Evolutionary conservation across 1,284 basidiomycete species (phyloP).

Genomic region (Cryptococcus sp.): DNA sequence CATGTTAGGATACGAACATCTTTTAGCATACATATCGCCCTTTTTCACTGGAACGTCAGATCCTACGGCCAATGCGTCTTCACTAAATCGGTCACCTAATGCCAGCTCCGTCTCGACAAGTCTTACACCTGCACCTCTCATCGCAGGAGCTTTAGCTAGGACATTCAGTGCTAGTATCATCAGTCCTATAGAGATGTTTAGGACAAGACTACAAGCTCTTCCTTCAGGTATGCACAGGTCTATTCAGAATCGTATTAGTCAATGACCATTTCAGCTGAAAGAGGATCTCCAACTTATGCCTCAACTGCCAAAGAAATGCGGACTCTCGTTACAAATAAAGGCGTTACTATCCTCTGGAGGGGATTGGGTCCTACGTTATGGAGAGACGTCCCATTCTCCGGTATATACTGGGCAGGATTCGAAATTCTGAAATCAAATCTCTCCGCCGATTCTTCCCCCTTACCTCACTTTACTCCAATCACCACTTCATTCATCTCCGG

Average conservation of each 20-base stretch:
- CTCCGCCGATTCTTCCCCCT: constrained; percentile 22
- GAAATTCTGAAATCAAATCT: constrained; percentile 42
- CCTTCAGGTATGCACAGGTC: constrained; percentile 50
- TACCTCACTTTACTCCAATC: constrained; percentile 32
- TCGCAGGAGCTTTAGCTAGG: constrained; percentile 77
- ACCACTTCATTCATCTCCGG: constrained; percentile 43
- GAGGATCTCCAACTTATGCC: constrained; percentile 60
- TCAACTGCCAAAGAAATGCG: constrained; percentile 35
- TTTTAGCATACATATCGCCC: constrained; percentile 53
- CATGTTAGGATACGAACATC: constrained; percentile 93
- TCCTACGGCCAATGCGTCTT: constrained; percentile 21
- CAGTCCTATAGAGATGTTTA: constrained; percentile 88
- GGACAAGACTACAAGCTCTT: constrained; percentile 85
- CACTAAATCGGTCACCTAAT: constrained; percentile 13
- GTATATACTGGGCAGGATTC: constrained; percentile 51
- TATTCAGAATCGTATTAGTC: neutral
- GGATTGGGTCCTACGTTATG: constrained; percentile 88
- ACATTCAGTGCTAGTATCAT: constrained; percentile 72
- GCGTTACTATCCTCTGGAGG: constrained; percentile 73
- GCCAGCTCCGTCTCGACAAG: constrained; percentile 25
- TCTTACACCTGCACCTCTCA: constrained; percentile 63
- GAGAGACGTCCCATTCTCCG: constrained; percentile 96
- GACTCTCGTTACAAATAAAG: constrained; percentile 59
- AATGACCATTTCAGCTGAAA: constrained; percentile 47
- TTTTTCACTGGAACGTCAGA: constrained; percentile 25